Percentiles rank a stretch among this genome's conserved stretches.
Evolutionary conservation across 805 yeast genomes (phyloP).

Genomic region (Candida railenensis): DNA sequence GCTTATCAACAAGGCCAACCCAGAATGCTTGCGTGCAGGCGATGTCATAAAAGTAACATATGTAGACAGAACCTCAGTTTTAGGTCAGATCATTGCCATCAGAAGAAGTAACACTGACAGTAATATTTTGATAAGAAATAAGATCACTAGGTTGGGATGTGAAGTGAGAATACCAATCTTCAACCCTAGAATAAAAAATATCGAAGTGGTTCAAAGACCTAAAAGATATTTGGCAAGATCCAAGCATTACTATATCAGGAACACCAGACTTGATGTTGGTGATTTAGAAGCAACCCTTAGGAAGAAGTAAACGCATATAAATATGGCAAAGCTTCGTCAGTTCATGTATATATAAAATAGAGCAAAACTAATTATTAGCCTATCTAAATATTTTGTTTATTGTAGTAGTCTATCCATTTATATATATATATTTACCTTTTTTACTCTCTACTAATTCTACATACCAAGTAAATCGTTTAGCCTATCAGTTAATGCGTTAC

Average conservation of each 20-base stretch:
- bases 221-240: constrained; percentile 67
- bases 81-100: constrained; percentile 78
- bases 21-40: constrained; percentile 67
- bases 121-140: constrained; percentile 79
- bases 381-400: no score
- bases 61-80: constrained; percentile 62
- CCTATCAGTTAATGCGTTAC: constrained; percentile 15
- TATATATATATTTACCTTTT: neutral
- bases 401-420: no score
- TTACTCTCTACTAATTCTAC: neutral
- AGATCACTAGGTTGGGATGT: constrained; percentile 77
- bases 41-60: constrained; percentile 79
- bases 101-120: constrained; percentile 72
- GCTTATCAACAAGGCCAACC: constrained; percentile 24
- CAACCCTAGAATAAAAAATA: constrained; percentile 72
- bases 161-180: constrained; percentile 79
- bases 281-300: constrained; percentile 48
- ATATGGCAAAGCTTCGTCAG: neutral
- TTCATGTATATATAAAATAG: constrained; percentile 3
- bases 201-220: constrained; percentile 79
- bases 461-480: constrained; percentile 9
- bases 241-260: constrained; percentile 89
- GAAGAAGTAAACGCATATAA: neutral
- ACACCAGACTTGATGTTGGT: constrained; percentile 70
- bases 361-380: neutral